phyloP scores from a whole-genome alignment of 2,329 filamentous ascomycete genomes.

The Shiraia bambusicola region DNA sequence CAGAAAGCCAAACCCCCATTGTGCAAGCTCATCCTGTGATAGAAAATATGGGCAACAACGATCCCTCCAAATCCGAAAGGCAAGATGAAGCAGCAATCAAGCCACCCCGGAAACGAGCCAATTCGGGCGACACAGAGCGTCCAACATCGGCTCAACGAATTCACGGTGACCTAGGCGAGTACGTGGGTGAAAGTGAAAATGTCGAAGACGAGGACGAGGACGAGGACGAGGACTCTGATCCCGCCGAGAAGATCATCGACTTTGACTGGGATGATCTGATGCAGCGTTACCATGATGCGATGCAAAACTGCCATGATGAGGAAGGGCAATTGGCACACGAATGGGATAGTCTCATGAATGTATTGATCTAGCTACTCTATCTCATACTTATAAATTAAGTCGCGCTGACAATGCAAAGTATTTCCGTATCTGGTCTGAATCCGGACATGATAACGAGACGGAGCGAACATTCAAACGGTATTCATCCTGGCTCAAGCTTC shows the following conservation, averaged over 20 bases:
- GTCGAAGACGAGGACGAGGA: slow-evolving; percentile 7
- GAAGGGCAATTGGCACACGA: slow-evolving; percentile 69
- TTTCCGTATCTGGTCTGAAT: slow-evolving; percentile 76
- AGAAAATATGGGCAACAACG: slow-evolving; percentile 17
- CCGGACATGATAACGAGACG: slow-evolving; percentile 71
- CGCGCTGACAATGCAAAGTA: slow-evolving; percentile 55
- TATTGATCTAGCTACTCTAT: slow-evolving; percentile 13
- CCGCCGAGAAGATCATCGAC: slow-evolving; percentile 46
- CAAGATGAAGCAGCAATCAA: slow-evolving; percentile 9
- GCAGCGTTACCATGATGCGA: slow-evolving; percentile 64
- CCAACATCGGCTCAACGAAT: slow-evolving; percentile 29
- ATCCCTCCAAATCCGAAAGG: slow-evolving; percentile 12
- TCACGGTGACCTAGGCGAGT: slow-evolving; percentile 8
- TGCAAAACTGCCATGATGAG: slow-evolving; percentile 62
- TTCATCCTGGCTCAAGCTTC: background rate
- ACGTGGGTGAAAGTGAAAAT: slow-evolving; percentile 8
- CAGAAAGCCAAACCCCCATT: no score
- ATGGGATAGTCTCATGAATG: slow-evolving; percentile 55
- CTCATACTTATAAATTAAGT: background rate
- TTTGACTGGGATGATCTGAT: slow-evolving; percentile 83
- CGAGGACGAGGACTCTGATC: slow-evolving; percentile 27
- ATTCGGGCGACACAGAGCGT: slow-evolving; percentile 28
- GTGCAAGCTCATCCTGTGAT: background rate
- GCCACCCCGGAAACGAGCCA: slow-evolving; percentile 12
- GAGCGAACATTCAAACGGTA: slow-evolving; percentile 76